Base-by-base conservation (phyloP, 1,284 basidiomycete genomes). In the Fomitopsis betulina region DNA sequence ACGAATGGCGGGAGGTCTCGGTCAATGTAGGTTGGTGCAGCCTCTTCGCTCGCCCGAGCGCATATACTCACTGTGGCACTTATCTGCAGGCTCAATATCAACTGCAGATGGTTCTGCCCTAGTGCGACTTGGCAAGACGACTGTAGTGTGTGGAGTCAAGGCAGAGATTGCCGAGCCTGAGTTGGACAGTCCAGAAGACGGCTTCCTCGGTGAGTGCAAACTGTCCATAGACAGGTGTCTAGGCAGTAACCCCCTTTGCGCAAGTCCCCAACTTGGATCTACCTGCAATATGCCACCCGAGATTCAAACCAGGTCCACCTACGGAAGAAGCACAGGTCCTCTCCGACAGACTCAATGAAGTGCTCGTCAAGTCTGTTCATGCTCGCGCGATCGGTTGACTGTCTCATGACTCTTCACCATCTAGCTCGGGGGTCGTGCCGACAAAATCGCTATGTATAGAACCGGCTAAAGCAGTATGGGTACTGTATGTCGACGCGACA, bases 251-350 rank as follows among this genome's bases (percentile, higher is more conserved):
- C 59, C 25, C 23, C 5, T 12, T 25, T 5, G 23, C 17, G 12
- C 45, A 60, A 91, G 89, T 91, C 0, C 89, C 91, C 3, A 93
- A 98, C 70, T 76, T 98, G 60, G 96, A 99, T 71, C 81, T 99
- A 0, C 91, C 94, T 0, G 91, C 96, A 0, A 82, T 98, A 55
- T 97, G 92, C 72, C 96, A 94, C 10, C 87, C 95, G 0, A 87
- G 86, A 65, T 98, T 97, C 79, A 96, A 95, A 70, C 88, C 94
- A 27, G 96, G 96, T 2, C 96, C 96, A 3, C 96, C 96, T 1
- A 81, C 83, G 1, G 94, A 96, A 62, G 93, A 97, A 68, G 93
- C 94, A 0, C 96, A 98, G 68, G 86, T 93, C 2, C 78, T 96
- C 9, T 94, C 93, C 0, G 89, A 91, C 64, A 79, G 89, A 62